Percentiles rank a stretch among this genome's conserved stretches.
These are phyloP conservation scores for Moniliella sp. DNA, from an alignment of 1,284 basidiomycete genomes.

Conservation along the genomic window DNA sequence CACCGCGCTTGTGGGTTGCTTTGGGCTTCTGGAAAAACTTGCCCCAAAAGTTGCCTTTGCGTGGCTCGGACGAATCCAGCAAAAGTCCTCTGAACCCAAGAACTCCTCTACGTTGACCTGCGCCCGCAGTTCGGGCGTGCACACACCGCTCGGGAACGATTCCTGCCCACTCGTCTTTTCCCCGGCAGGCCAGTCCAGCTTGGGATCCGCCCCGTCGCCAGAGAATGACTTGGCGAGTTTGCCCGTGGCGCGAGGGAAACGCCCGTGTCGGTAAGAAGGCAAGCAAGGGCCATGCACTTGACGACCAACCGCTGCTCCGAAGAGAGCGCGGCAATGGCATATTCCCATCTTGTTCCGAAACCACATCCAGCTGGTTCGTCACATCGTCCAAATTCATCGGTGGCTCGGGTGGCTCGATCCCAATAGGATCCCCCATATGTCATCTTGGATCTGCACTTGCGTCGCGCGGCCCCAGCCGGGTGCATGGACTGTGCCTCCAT, in stretches of 20 bases:
- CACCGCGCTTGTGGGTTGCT: slow-evolving; percentile 40
- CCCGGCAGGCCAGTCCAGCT: too few species aligned
- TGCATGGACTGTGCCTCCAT: too few species aligned
- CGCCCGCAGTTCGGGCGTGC: slow-evolving; percentile 52
- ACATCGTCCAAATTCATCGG: slow-evolving; percentile 75
- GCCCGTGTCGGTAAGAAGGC: too few species aligned
- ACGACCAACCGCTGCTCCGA: slow-evolving; percentile 69
- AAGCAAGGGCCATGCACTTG: slow-evolving; percentile 79
- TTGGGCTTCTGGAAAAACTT: slow-evolving; percentile 78
- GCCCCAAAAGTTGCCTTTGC: slow-evolving; percentile 90
- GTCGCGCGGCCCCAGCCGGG: too few species aligned
- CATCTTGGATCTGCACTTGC: too few species aligned
- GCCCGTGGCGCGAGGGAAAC: too few species aligned
- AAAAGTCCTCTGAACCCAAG: slow-evolving; percentile 66
- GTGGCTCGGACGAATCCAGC: slow-evolving; percentile 69
- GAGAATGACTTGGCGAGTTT: too few species aligned
- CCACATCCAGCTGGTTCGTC: slow-evolving; percentile 31
- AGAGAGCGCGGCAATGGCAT: slow-evolving; percentile 56
- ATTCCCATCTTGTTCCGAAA: neutral
- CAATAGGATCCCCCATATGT: too few species aligned
- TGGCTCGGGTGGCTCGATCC: too few species aligned
- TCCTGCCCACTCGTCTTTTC: too few species aligned
- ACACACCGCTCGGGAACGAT: too few species aligned
- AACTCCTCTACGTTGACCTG: slow-evolving; percentile 50
- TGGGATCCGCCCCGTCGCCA: too few species aligned